Evolutionary conservation across 2,329 filamentous ascomycete species (phyloP).

Genomic region (Rutstroemia sp.): DNA sequence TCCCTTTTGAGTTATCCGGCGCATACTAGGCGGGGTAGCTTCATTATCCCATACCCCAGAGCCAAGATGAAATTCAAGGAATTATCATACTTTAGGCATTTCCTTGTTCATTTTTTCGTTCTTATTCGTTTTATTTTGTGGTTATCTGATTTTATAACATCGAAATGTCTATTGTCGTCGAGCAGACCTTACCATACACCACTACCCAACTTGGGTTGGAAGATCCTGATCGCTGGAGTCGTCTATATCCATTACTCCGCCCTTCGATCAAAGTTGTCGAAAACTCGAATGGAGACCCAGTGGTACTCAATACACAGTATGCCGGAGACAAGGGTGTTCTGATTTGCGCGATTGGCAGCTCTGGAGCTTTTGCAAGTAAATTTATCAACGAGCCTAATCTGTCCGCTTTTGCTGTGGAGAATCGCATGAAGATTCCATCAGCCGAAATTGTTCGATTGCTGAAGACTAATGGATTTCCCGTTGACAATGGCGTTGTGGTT

Average conservation of each 20-base stretch:
- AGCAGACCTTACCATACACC: slow-evolving; percentile 20
- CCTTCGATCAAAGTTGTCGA: slow-evolving; percentile 17
- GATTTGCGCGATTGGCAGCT: slow-evolving; percentile 14
- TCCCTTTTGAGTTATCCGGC: slow-evolving; percentile 11
- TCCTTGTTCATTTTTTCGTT: neutral
- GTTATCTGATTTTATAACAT: neutral
- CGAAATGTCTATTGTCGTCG: slow-evolving; percentile 21
- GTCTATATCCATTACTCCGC: slow-evolving; percentile 22
- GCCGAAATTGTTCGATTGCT: neutral
- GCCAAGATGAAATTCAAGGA: neutral
- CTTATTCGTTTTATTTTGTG: neutral
- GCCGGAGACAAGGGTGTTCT: slow-evolving; percentile 12
- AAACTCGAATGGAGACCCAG: slow-evolving; percentile 6
- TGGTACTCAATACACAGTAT: slow-evolving; percentile 17
- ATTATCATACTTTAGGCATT: neutral
- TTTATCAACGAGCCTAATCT: slow-evolving; percentile 18
- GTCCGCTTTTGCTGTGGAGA: slow-evolving; percentile 13
- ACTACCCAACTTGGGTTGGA: slow-evolving; percentile 16
- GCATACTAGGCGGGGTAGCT: slow-evolving; percentile 1
- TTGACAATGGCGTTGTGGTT: neutral
- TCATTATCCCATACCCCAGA: neutral
- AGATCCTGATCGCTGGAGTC: slow-evolving; percentile 18
- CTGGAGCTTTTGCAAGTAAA: slow-evolving; percentile 20
- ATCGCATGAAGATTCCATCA: neutral
- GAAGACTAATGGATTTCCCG: neutral